Evolutionary conservation across 371 early-diverging fungal species (phyloP).

Genomic region (Mucor ambiguus): DNA sequence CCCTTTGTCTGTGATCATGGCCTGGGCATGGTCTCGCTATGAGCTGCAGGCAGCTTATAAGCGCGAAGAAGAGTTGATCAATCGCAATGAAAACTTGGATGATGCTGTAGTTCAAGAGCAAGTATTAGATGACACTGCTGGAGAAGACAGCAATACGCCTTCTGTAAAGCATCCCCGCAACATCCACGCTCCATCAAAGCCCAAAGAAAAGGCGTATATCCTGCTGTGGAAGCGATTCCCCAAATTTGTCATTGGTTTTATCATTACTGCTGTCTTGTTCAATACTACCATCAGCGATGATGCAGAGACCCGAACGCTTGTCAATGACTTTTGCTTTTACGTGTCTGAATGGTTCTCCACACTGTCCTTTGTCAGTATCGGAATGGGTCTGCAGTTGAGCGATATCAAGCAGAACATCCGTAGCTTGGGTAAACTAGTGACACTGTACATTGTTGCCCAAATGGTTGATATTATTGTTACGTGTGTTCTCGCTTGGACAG

Average conservation of each 20-base stretch:
- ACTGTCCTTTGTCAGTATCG: conserved; percentile 65
- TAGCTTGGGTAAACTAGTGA: conserved; percentile 52
- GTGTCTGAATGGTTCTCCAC: conserved; percentile 69
- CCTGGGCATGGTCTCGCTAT: conserved; percentile 59
- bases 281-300: conserved; percentile 52
- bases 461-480: conserved; percentile 61
- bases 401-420: conserved; percentile 57
- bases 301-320: conserved; percentile 32
- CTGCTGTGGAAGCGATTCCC: conserved; percentile 64
- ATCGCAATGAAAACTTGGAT: conserved; percentile 11
- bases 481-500: conserved; percentile 55
- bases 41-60: conserved; percentile 43
- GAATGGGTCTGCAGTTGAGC: conserved; percentile 56
- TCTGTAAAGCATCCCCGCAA: conserved; percentile 25
- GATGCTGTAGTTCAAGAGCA: conserved; percentile 11
- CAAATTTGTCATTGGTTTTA: conserved; percentile 65
- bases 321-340: conserved; percentile 60
- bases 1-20: conserved; percentile 59
- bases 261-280: conserved; percentile 60
- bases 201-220: conserved; percentile 32
- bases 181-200: conserved; percentile 12
- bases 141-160: conserved; percentile 20
- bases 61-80: conserved; percentile 30
- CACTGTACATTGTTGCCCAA: conserved; percentile 60
- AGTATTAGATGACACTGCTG: neutral